These are phyloP conservation scores for Microsporum audouinii DNA, from an alignment of 2,329 filamentous ascomycete genomes.

Conservation along the genomic window DNA sequence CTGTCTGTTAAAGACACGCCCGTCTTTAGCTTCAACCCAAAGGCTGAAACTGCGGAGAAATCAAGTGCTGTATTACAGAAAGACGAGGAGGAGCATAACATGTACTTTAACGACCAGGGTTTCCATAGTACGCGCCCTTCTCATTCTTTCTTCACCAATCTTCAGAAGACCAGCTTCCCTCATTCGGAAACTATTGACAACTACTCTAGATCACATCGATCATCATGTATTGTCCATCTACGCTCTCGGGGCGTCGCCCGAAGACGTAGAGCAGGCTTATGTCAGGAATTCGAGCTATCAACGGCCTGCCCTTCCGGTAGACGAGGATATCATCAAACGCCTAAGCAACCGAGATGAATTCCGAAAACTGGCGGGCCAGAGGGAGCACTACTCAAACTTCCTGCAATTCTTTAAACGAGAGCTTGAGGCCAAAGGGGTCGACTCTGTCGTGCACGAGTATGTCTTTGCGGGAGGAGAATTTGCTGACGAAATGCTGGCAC, in stretches of 20 bases:
- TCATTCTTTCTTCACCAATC: background rate
- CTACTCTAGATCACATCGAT: constrained; percentile 53
- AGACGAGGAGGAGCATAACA: constrained; percentile 62
- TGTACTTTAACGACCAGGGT: constrained; percentile 63
- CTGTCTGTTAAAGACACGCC: constrained; percentile 36
- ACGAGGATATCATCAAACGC: constrained; percentile 42
- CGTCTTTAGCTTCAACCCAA: constrained; percentile 38
- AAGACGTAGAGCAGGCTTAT: constrained; percentile 53
- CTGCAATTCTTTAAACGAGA: constrained; percentile 64
- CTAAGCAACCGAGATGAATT: constrained; percentile 49
- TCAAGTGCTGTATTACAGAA: constrained; percentile 60
- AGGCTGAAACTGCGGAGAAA: constrained; percentile 49
- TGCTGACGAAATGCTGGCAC: constrained; percentile 56
- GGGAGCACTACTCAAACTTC: constrained; percentile 58
- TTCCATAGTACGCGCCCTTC: constrained; percentile 50
- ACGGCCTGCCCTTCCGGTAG: constrained; percentile 38
- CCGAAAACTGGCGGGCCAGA: constrained; percentile 50
- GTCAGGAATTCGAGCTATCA: constrained; percentile 58
- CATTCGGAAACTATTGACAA: constrained; percentile 8
- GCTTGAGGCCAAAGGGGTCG: constrained; percentile 54
- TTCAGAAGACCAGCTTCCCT: background rate
- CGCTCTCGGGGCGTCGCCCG: constrained; percentile 55
- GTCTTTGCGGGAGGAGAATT: constrained; percentile 55
- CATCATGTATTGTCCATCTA: constrained; percentile 69
- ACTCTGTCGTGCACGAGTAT: constrained; percentile 52